These are phyloP conservation scores for Lactarius trivialis DNA, from an alignment of 768 basidiomycete genomes.

Conservation along the genomic window DNA sequence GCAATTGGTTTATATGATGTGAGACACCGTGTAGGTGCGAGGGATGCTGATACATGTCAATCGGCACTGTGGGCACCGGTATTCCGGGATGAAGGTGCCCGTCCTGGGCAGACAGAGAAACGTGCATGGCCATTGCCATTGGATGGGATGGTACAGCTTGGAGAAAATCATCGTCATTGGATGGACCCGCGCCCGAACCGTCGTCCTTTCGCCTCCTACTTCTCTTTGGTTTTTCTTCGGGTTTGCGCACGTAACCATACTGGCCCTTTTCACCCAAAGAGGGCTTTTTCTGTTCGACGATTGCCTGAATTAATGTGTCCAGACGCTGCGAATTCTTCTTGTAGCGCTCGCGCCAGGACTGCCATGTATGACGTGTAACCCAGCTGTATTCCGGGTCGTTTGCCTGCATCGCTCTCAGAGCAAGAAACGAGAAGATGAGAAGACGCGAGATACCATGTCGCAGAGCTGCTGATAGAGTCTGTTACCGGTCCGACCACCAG, in stretches of 20 bases:
- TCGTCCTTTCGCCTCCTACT: constrained; percentile 23
- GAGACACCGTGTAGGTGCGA: constrained; percentile 12
- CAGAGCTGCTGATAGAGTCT: constrained; percentile 76
- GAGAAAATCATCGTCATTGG: constrained; percentile 22
- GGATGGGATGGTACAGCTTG: constrained; percentile 17
- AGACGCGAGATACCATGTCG: constrained; percentile 47
- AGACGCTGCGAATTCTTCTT: constrained; percentile 73
- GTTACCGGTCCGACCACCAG: constrained; percentile 76
- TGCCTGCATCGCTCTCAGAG: constrained; percentile 34
- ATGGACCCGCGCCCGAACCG: background rate
- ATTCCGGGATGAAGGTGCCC: constrained; percentile 15
- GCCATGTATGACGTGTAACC: constrained; percentile 83
- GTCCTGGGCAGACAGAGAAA: constrained; percentile 13
- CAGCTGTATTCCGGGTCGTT: constrained; percentile 68
- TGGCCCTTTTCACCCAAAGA: constrained; percentile 70
- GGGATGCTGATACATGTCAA: constrained; percentile 15
- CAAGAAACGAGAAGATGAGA: background rate
- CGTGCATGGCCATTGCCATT: constrained; percentile 20
- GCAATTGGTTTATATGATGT: constrained; percentile 13
- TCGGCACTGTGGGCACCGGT: constrained; percentile 12
- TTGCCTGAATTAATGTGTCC: constrained; percentile 53
- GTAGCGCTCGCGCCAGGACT: constrained; percentile 85
- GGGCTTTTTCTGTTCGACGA: constrained; percentile 67
- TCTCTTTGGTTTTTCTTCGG: constrained; percentile 59
- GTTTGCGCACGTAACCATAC: constrained; percentile 72